Base-by-base conservation (phyloP, 139 green algal species). In the Chlamydomonas applanata region DNA sequence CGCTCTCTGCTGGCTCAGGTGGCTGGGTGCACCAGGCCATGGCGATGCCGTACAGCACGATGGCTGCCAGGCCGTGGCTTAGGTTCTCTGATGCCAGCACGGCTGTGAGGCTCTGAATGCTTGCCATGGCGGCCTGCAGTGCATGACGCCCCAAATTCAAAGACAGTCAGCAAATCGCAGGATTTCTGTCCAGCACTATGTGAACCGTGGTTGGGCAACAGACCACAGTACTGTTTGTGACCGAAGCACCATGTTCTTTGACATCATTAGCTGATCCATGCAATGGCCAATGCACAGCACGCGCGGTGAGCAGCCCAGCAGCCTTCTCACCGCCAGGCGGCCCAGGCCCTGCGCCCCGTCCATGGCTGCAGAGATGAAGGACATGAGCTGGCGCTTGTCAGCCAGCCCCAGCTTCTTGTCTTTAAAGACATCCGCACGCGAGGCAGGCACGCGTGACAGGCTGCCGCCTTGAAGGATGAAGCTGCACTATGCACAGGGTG, bases 301-400 rank as follows among this genome's bases (percentile, higher is more conserved):
- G n/a, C 14, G 14, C 14, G 46, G 46, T 56, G 74, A 20, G 57
- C 57, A 65, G 57, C 9, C 9, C 9, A 29, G n/a, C 22, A 29
- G 9, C 24, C 13, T 45, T 13, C 60, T 32, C 73, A 79, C 73
- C 66, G 56, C 20, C 20, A 76, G 69, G 24, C 36, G 27, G 25
- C 76, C 75, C 3, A 53, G 29, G 24, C 67, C 75, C 20, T 72
- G 59, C 24, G 20, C 34, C 54, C 74, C 81, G 83, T 91, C 78
- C 79, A 87, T 24, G 34, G 64, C 79, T 3, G 62, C 69, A 16
- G 71, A 17, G 45, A 98, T 69, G 78, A 97, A 95, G 24, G 79
- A 66, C 81, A 92, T 95, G 16, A 98, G 76, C 30, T 67, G 27
- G 1, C 92, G 86, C 82, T 97, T 97, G 46, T 96, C 85, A 17